A percentile compares a stretch with the other conserved stretches of the same genome.
Evolutionary conservation across 306 rosid species (phyloP).

Genomic region (Dalbergia oliveri): DNA sequence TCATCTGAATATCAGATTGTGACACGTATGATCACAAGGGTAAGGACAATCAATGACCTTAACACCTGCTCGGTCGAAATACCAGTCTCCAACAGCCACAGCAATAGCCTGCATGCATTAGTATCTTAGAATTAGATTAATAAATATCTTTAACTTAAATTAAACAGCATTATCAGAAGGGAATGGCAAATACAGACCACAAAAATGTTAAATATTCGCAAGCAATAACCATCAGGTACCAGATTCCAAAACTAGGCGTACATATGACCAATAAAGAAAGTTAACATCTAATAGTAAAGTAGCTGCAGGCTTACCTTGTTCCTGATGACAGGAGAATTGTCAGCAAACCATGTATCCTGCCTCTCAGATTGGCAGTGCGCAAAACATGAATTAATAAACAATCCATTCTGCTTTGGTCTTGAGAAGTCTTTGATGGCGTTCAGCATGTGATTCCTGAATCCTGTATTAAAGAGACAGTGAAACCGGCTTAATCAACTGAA

Average conservation of each 20-base stretch:
- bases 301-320: constrained; percentile 68
- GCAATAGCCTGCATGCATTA: constrained; percentile 75
- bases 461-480: constrained; percentile 52
- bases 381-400: constrained; percentile 89
- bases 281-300: not conserved
- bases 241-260: not conserved
- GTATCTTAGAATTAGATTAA: constrained; percentile 31
- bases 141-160: constrained; percentile 9
- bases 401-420: constrained; percentile 65
- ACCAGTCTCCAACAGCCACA: constrained; percentile 94
- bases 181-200: not conserved
- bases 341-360: constrained; percentile 95
- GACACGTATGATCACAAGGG: constrained; percentile 92
- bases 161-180: not conserved
- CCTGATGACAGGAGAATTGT: constrained; percentile 70
- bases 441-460: constrained; percentile 88
- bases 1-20: constrained; percentile 76
- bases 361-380: constrained; percentile 96
- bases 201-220: not conserved
- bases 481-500: not conserved
- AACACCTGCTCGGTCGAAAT: constrained; percentile 71
- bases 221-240: not conserved
- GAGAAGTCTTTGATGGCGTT: constrained; percentile 66
- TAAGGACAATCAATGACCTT: constrained; percentile 87
- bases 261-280: no score